Base-by-base conservation (phyloP, 2,329 filamentous ascomycete genomes). In the Knufia fluminis region DNA sequence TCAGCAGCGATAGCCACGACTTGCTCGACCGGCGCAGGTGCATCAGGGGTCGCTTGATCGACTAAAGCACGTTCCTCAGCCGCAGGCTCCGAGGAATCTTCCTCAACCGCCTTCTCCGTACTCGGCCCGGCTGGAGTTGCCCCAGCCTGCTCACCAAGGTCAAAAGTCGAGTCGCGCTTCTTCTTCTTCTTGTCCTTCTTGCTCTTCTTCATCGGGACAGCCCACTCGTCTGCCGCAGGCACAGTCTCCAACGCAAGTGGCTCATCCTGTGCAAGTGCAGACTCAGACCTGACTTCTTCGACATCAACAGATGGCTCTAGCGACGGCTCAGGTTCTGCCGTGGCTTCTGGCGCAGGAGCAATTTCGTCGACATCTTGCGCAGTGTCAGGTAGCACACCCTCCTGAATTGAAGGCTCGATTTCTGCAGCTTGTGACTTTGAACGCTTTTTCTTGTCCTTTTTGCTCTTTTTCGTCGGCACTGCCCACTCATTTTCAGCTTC, bases 391-490 rank as follows among this genome's bases (percentile, higher is more conserved):
- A 4, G 6, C 6, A 36, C 16, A 16, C n/a, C 6, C 9, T 36
- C 33, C 7, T 44, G 20, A 31, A 12, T 31, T 17, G 26, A 4
- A 32, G 22, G 41, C 9, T 26, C 41, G 14, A 14, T 4, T 26
- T 31, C 23, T 28, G 20, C 6, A 24, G 17, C 12, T 9, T 23
- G 16, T 14, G 42, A 32, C 28, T 32, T 45, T 2, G 42, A 20
- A 17, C 42, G 47, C 22, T 54, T 52, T 46, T 60, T 56, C 23
- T 53, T 52, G 23, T 51, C 51, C 49, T 60, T 58, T 26, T 38
- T 44, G 42, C 60, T 58, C 51, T 66, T 68, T 51, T 63, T 64
- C 23, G 55, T 57, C 7, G 50, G 49, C 40, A 52, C 49, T 36
- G 55, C 57, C 51, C 50, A 51, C 50, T 55, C 49, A 3, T 47